phyloP scores from a whole-genome alignment of 352 stramenopile species.

The Blastocystis sp. region DNA sequence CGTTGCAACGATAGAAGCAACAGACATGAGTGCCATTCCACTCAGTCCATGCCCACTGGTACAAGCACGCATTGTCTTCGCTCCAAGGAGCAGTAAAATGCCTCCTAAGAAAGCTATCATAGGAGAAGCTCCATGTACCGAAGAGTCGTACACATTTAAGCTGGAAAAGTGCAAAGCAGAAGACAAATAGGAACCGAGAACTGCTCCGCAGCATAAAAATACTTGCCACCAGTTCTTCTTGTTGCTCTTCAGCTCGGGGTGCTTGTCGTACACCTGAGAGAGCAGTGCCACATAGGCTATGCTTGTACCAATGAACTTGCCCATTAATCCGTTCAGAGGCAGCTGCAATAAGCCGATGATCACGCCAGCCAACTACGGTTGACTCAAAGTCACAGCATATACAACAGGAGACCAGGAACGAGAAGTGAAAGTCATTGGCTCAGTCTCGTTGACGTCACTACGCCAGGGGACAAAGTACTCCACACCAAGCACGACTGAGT shows the following conservation, averaged over 20 bases:
- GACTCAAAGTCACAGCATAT: conserved; percentile 3
- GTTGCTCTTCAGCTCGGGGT: neutral
- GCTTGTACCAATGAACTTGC: conserved; percentile 38
- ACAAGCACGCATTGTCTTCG: conserved; percentile 51
- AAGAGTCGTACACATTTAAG: neutral
- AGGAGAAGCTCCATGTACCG: neutral
- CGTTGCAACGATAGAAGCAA: conserved; percentile 55
- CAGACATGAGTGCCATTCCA: conserved; percentile 41
- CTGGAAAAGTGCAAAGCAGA: neutral
- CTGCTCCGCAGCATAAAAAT: neutral
- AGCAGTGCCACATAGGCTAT: conserved; percentile 48
- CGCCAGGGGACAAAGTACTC: conserved; percentile 34
- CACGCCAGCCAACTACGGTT: conserved; percentile 51
- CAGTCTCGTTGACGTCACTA: neutral
- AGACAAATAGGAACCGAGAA: conserved; percentile 29
- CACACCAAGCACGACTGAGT: conserved; percentile 12
- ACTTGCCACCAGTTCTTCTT: conserved; percentile 50
- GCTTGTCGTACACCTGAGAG: neutral
- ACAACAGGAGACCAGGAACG: conserved; percentile 14
- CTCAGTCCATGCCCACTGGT: conserved; percentile 60
- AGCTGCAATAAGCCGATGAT: conserved; percentile 63
- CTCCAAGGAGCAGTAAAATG: conserved; percentile 25
- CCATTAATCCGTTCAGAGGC: conserved; percentile 54
- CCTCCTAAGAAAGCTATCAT: conserved; percentile 26
- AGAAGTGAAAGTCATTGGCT: neutral